A percentile compares a stretch with the other conserved stretches of the same genome.
Conservation (phyloP, 1,139 yeast species). For the Pichia sp. region DNA sequence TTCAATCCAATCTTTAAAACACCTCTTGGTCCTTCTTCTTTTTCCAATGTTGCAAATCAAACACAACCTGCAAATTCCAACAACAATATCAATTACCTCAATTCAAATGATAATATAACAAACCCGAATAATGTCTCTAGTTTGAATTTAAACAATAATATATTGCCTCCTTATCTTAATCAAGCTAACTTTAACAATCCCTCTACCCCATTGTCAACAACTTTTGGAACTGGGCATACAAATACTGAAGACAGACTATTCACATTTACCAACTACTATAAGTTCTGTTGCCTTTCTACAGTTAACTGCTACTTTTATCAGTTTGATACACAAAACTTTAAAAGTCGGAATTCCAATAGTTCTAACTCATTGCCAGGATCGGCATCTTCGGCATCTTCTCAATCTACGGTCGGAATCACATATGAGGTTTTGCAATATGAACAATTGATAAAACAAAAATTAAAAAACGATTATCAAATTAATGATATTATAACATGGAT, state of each 20-base stretch:
- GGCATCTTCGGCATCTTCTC: not conserved
- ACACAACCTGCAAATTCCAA: not conserved
- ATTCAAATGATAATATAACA: not conserved
- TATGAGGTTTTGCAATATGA: conserved; percentile 25
- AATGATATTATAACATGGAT: conserved; percentile 24
- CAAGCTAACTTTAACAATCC: not conserved
- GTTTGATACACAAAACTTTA: conserved; percentile 12
- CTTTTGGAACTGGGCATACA: not conserved
- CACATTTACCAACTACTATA: conserved; percentile 26
- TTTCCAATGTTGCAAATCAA: not conserved
- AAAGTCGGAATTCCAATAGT: not conserved
- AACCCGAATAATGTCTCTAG: not conserved
- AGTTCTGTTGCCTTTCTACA: conserved; percentile 21
- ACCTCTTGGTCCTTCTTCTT: conserved; percentile 9
- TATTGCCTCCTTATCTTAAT: not conserved
- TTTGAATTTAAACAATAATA: not conserved
- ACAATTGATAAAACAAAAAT: conserved; percentile 18
- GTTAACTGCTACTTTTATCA: conserved; percentile 27
- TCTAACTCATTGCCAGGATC: not conserved
- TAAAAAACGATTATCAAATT: conserved; percentile 24
- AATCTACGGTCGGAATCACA: conserved; percentile 7
- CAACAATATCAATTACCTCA: not conserved
- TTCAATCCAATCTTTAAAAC: conserved; percentile 23
- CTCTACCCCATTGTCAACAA: conserved; percentile 3
- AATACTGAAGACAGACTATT: conserved; percentile 15